Evolutionary conservation across 1,139 yeast species (phyloP).

Genomic region (Yamadazyma conglobata): DNA sequence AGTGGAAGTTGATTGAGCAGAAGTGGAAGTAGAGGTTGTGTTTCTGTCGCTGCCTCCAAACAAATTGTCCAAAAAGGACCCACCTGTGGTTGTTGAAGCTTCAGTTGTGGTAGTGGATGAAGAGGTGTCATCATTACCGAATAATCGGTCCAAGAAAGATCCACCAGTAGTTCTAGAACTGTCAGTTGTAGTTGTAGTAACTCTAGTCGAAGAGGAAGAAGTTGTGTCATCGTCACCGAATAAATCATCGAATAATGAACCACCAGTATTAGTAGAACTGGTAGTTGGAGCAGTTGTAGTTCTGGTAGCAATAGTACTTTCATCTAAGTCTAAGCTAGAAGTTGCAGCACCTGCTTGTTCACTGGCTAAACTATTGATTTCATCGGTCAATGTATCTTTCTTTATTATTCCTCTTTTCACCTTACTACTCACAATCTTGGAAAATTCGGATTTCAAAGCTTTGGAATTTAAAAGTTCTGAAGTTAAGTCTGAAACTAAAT

Average conservation of each 20-base stretch:
- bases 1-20: slow-evolving; percentile 7
- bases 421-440: slow-evolving; percentile 13
- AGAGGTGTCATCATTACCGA: slow-evolving; percentile 11
- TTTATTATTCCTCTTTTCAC: slow-evolving; percentile 17
- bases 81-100: slow-evolving; percentile 14
- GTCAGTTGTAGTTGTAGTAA: slow-evolving; percentile 10
- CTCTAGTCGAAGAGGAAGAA: slow-evolving; percentile 8
- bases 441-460: slow-evolving; percentile 15
- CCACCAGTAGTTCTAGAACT: slow-evolving; percentile 13
- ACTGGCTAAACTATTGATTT: slow-evolving; percentile 6
- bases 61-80: slow-evolving; percentile 13
- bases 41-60: slow-evolving; percentile 9
- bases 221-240: slow-evolving; percentile 6
- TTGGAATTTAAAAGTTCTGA: slow-evolving; percentile 16
- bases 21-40: slow-evolving; percentile 6
- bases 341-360: slow-evolving; percentile 9
- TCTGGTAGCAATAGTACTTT: slow-evolving; percentile 3
- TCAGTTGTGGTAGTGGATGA: slow-evolving; percentile 11
- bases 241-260: slow-evolving; percentile 10
- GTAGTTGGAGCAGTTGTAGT: slow-evolving; percentile 4
- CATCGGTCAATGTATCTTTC: slow-evolving; percentile 8
- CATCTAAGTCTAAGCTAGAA: slow-evolving; percentile 4
- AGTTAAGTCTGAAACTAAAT: slow-evolving; percentile 20
- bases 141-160: slow-evolving; percentile 17
- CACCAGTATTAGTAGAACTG: slow-evolving; percentile 5